These are phyloP conservation scores for Wickerhamiella domercqiae DNA, from an alignment of 805 yeast species.

Conservation along the genomic window DNA sequence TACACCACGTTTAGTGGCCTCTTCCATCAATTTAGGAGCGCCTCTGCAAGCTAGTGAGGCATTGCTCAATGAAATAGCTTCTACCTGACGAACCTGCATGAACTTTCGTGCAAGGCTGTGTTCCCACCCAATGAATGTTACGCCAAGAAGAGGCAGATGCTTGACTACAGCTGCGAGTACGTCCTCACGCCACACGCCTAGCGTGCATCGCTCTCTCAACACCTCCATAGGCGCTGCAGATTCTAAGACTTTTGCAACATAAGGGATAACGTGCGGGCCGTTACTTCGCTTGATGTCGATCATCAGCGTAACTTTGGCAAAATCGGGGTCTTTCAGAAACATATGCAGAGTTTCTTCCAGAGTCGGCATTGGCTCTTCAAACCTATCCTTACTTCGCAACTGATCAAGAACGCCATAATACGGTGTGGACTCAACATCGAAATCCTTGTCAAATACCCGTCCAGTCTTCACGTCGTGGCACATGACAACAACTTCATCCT, in stretches of 20 bases:
- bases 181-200: conserved; percentile 40
- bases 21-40: conserved; percentile 24
- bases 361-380: conserved; percentile 29
- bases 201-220: conserved; percentile 33
- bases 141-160: conserved; percentile 24
- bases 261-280: conserved; percentile 29
- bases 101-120: conserved; percentile 24
- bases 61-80: conserved; percentile 38
- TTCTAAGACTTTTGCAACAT: conserved; percentile 26
- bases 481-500: conserved; percentile 38
- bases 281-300: conserved; percentile 38
- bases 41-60: conserved; percentile 31
- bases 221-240: conserved; percentile 27
- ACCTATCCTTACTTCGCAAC: conserved; percentile 24
- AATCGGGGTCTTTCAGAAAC: conserved; percentile 24
- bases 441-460: conserved; percentile 31
- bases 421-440: conserved; percentile 26
- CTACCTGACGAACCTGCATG: conserved; percentile 34
- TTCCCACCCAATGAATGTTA: conserved; percentile 27
- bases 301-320: conserved; percentile 27
- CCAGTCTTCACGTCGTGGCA: conserved; percentile 39
- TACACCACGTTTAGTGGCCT: conserved; percentile 23
- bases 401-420: conserved; percentile 26
- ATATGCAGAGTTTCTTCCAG: conserved; percentile 29
- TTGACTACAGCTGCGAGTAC: conserved; percentile 31